phyloP scores from a whole-genome alignment of 805 yeast genomes.

The Groenewaldozyma salmanticensis region DNA sequence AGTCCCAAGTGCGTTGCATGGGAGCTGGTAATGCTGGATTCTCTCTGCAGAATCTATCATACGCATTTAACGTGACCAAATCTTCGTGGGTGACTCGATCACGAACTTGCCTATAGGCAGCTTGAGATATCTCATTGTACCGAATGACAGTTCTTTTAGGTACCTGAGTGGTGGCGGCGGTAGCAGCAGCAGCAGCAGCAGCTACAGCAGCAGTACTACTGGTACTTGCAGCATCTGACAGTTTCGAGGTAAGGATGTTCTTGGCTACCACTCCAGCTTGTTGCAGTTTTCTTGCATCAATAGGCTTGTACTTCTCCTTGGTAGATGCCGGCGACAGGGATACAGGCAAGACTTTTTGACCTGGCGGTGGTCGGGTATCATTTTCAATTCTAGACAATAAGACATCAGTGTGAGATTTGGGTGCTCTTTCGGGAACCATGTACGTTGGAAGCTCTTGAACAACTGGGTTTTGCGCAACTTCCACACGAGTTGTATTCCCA shows the following conservation, averaged over 20 bases:
- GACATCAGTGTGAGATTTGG: not conserved
- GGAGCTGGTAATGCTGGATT: not conserved
- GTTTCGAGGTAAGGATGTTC: not conserved
- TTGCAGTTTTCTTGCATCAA: constrained; percentile 17
- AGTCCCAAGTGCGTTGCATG: not conserved
- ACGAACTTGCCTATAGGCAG: not conserved
- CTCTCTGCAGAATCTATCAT: not conserved
- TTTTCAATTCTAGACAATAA: not conserved
- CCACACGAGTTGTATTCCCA: not conserved
- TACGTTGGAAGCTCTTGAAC: too few species aligned
- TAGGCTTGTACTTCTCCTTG: constrained; percentile 62
- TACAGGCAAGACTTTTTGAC: constrained; percentile 58
- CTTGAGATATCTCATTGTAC: not conserved
- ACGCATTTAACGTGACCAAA: too few species aligned
- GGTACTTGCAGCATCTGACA: not conserved
- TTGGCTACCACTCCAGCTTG: not conserved
- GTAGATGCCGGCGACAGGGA: constrained; percentile 91
- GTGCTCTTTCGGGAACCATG: not conserved
- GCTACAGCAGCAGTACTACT: not conserved
- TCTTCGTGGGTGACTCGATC: not conserved
- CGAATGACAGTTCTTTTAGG: not conserved
- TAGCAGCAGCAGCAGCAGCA: not conserved
- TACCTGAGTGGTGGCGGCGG: not conserved
- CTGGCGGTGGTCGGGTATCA: too few species aligned
- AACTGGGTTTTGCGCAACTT: too few species aligned